phyloP scores from a whole-genome alignment of 176 grass and related monocot species.

The Carex pumila region DNA sequence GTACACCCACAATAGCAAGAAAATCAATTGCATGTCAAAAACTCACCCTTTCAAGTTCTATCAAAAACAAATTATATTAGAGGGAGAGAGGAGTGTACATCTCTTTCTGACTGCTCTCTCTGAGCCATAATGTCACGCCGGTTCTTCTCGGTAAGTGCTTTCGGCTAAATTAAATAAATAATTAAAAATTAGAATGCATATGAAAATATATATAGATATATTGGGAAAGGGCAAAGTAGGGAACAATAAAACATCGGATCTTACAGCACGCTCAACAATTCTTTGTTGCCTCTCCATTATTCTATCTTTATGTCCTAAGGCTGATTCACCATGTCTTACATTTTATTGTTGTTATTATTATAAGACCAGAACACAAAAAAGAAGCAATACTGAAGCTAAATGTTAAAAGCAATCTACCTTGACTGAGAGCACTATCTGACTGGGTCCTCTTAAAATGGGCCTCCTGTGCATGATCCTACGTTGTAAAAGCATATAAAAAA shows the following conservation, averaged over 20 bases:
- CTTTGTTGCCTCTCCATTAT: slow-evolving; percentile 65
- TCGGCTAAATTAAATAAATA: slow-evolving; percentile 50
- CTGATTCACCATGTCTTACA: slow-evolving; percentile 62
- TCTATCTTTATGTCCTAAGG: slow-evolving; percentile 79
- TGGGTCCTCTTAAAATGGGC: slow-evolving; percentile 44
- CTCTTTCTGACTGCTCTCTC: slow-evolving; percentile 87
- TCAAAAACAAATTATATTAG: slow-evolving; percentile 8
- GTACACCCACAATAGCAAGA: neutral
- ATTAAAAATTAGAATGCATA: slow-evolving; percentile 23
- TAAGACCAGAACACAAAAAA: neutral
- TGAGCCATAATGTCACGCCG: slow-evolving; percentile 79
- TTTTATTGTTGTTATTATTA: slow-evolving; percentile 9
- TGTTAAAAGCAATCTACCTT: neutral
- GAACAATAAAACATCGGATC: slow-evolving; percentile 20
- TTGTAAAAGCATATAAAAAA: slow-evolving; percentile 15
- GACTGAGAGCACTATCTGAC: slow-evolving; percentile 24
- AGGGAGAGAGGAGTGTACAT: slow-evolving; percentile 31
- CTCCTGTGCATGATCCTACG: slow-evolving; percentile 44
- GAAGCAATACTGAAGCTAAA: neutral
- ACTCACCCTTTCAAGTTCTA: neutral
- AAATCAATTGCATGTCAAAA: neutral
- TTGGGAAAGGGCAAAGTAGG: neutral
- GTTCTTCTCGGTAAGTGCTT: slow-evolving; percentile 94
- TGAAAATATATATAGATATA: neutral
- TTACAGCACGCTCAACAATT: slow-evolving; percentile 82